A percentile compares a stretch with the other conserved stretches of the same genome.
Evolutionary conservation across 192 early-diverging fungal species (phyloP).

Genomic region (Entomortierella beljakovae): DNA sequence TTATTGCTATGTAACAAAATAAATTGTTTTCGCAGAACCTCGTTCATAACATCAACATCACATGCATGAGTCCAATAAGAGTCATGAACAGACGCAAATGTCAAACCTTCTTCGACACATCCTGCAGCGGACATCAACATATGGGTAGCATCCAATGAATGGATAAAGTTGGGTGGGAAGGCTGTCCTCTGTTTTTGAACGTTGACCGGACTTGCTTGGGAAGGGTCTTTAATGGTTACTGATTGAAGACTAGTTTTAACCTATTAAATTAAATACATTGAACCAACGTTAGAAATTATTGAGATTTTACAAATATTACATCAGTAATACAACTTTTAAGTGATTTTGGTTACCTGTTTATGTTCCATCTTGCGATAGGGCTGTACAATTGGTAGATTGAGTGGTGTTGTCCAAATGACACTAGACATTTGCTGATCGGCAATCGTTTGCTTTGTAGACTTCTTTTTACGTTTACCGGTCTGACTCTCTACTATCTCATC

Average conservation of each 20-base stretch:
- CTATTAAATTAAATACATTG: slow-evolving; percentile 1
- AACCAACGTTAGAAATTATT: neutral
- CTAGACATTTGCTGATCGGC: slow-evolving; percentile 79
- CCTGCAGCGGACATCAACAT: slow-evolving; percentile 95
- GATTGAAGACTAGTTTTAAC: slow-evolving; percentile 83
- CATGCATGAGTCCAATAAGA: slow-evolving; percentile 98
- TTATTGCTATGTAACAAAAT: slow-evolving; percentile 84
- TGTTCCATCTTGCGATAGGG: slow-evolving; percentile 87
- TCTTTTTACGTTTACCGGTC: slow-evolving; percentile 44
- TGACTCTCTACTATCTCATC: slow-evolving; percentile 50
- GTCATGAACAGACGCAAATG: slow-evolving; percentile 97
- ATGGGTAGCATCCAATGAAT: slow-evolving; percentile 96
- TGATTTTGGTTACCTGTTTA: slow-evolving; percentile 59
- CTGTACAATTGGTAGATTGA: slow-evolving; percentile 94
- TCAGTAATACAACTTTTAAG: neutral
- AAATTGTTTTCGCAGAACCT: slow-evolving; percentile 90
- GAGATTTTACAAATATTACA: neutral
- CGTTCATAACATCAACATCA: slow-evolving; percentile 89
- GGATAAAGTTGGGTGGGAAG: slow-evolving; percentile 99
- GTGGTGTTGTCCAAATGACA: slow-evolving; percentile 96
- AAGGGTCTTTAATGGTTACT: slow-evolving; percentile 77
- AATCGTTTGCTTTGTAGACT: slow-evolving; percentile 57
- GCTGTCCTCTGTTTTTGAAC: slow-evolving; percentile 92
- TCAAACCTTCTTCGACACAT: slow-evolving; percentile 80
- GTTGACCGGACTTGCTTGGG: slow-evolving; percentile 84